phyloP scores from a whole-genome alignment of 495 filamentous ascomycete species.

The Barbatosphaeria neglecta region DNA sequence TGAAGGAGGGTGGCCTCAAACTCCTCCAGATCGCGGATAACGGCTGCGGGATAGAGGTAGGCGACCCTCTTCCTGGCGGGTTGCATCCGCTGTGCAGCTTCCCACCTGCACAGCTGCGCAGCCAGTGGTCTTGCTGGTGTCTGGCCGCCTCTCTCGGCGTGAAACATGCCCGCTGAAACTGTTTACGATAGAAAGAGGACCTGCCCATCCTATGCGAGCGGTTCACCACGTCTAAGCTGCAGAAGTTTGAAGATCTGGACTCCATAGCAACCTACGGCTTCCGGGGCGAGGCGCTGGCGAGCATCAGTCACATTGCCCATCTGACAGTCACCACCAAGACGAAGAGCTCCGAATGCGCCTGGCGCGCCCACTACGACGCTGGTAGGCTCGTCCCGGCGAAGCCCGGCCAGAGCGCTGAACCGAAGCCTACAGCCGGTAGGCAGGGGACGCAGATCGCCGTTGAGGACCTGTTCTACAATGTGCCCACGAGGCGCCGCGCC shows the following conservation, averaged over 20 bases:
- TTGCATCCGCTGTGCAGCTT: too few species aligned
- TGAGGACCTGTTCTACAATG: constrained; percentile 95
- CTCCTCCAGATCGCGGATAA: constrained; percentile 97
- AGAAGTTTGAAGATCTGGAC: constrained; percentile 86
- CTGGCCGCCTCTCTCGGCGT: too few species aligned
- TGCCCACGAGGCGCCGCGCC: constrained; percentile 76
- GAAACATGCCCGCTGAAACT: too few species aligned
- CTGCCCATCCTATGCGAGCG: constrained; percentile 88
- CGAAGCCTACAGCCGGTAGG: constrained; percentile 81
- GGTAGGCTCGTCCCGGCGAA: constrained; percentile 78
- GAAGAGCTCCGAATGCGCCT: constrained; percentile 78
- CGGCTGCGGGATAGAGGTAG: constrained; percentile 87
- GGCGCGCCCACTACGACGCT: constrained; percentile 73
- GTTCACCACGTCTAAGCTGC: constrained; percentile 94
- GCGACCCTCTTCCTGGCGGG: constrained; percentile 15
- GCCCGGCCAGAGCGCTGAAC: constrained; percentile 81
- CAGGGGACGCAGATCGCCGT: constrained; percentile 95
- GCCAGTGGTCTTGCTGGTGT: too few species aligned
- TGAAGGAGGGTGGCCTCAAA: constrained; percentile 96
- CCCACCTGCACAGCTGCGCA: too few species aligned
- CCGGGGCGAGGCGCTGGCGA: constrained; percentile 90
- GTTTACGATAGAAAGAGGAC: constrained; percentile 60
- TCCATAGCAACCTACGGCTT: constrained; percentile 95
- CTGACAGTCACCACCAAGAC: constrained; percentile 91
- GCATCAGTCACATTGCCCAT: constrained; percentile 98